Evolutionary conservation across 1,284 basidiomycete species (phyloP), one percentile per base, ranked within the genome.

Genomic region (Schizophyllum amplum): DNA sequence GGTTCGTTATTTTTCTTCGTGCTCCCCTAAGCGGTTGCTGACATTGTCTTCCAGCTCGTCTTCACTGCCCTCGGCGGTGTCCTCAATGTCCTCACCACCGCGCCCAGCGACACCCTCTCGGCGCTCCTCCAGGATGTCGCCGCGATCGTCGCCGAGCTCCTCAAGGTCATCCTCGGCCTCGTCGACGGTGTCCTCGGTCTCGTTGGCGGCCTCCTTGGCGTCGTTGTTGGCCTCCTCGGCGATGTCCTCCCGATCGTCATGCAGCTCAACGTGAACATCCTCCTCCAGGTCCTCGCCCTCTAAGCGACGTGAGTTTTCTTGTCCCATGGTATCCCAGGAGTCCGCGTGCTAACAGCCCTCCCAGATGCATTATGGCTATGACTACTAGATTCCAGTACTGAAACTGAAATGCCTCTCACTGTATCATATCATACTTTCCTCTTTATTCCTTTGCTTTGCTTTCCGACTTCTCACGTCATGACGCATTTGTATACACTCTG

Each of bases 121-220:
- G 13, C 11, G 13, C 33, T 42, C 33, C 33, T 42, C 33, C 33
- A 42, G 33, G 33, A 42, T 17, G 17, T 42, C 33, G 11, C 13
- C 33, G 33, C 17, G 13, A 42, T 42, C 33, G 17, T 42, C 33
- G 33, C 33, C 33, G 33, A 42, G 33, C 33, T 42, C 13, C 33
- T 77, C 75, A 57, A 77, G 70, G 60, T 75, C 75, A 50, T 74
- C 74, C 60, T 76, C 75, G n/a, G 68, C 66, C 54, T 77, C 33
- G 33, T 42, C 33, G 33, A 42, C 33, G 33, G 33, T 42, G 33
- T 42, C 7, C 33, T 42, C 7, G 33, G 33, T 42, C 33, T 42
- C 33, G 33, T 42, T 42, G 33, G 33, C 33, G 33, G 33, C 17
- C 33, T 42, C 33, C 33, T 42, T 17, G 33, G 33, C 33, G 33